Evolutionary conservation across 2,329 filamentous ascomycete species (phyloP).

Genomic region (Rachicladosporium sp.): DNA sequence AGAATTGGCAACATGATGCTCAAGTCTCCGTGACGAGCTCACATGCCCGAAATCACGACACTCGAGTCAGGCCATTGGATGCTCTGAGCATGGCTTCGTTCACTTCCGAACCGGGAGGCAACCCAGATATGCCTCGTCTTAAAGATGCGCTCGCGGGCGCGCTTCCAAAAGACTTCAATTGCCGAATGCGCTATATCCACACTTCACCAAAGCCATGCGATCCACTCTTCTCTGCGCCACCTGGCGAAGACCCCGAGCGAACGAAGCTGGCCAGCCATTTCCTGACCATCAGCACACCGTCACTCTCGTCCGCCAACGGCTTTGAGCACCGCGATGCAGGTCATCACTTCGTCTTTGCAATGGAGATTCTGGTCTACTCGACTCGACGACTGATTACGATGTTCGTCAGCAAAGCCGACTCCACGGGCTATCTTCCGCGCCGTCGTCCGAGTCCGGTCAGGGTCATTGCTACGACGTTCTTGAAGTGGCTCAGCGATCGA

Average conservation of each 20-base stretch:
- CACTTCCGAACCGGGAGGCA: too few species aligned
- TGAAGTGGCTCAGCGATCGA: conserved; percentile 54
- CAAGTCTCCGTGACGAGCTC: too few species aligned
- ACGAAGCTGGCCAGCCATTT: conserved; percentile 86
- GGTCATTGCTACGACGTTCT: conserved; percentile 59
- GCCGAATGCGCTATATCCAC: conserved; percentile 75
- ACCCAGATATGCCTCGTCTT: conserved; percentile 2
- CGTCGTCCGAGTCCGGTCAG: conserved; percentile 61
- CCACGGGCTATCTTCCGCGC: conserved; percentile 69
- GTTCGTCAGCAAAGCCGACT: conserved; percentile 95
- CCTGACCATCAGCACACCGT: conserved; percentile 43
- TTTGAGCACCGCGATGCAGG: conserved; percentile 11
- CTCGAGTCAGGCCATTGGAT: too few species aligned
- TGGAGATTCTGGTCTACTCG: conserved; percentile 78
- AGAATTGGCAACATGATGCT: too few species aligned
- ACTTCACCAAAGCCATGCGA: conserved; percentile 65
- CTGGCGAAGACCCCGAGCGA: conserved; percentile 55
- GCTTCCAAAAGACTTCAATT: conserved; percentile 41
- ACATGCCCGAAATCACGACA: too few species aligned
- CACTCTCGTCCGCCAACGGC: conserved; percentile 12
- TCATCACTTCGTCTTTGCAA: conserved; percentile 59
- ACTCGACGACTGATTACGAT: conserved; percentile 71
- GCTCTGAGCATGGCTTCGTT: too few species aligned
- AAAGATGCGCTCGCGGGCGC: conserved; percentile 37
- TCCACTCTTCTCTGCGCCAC: conserved; percentile 68